A percentile compares a stretch with the other conserved stretches of the same genome.
phyloP scores from a whole-genome alignment of 495 filamentous ascomycete genomes.

The Podospora pseudoanserina region DNA sequence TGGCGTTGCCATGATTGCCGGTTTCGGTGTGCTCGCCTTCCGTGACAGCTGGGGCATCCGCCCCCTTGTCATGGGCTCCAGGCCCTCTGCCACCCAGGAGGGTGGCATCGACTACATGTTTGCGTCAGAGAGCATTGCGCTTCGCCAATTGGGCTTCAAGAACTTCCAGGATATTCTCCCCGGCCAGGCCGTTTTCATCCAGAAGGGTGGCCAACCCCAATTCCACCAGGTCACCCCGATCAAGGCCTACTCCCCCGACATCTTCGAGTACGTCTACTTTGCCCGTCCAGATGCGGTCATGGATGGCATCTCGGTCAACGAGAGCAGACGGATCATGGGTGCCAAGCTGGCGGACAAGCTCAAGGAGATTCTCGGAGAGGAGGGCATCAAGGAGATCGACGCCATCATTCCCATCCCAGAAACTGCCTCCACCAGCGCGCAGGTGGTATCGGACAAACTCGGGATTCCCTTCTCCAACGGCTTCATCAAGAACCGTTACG shows the following conservation, averaged over 20 bases:
- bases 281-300: slow-evolving; percentile 87
- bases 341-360: slow-evolving; percentile 79
- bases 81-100: slow-evolving; percentile 57
- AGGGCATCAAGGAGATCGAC: slow-evolving; percentile 80
- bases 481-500: slow-evolving; percentile 91
- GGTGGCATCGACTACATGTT: slow-evolving; percentile 90
- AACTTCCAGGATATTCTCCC: slow-evolving; percentile 82
- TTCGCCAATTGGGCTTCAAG: slow-evolving; percentile 80
- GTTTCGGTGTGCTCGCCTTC: slow-evolving; percentile 89
- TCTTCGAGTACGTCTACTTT: slow-evolving; percentile 89
- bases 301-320: slow-evolving; percentile 89
- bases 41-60: slow-evolving; percentile 83
- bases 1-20: slow-evolving; percentile 81
- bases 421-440: slow-evolving; percentile 69
- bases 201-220: slow-evolving; percentile 72
- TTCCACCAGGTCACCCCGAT: slow-evolving; percentile 72
- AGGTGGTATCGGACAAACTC: slow-evolving; percentile 70
- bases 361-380: slow-evolving; percentile 64
- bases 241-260: slow-evolving; percentile 80
- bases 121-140: slow-evolving; percentile 91
- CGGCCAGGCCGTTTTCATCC: slow-evolving; percentile 89
- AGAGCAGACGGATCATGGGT: slow-evolving; percentile 89
- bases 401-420: slow-evolving; percentile 50
- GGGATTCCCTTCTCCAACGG: slow-evolving; percentile 71
- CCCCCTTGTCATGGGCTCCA: slow-evolving; percentile 77